These are phyloP conservation scores for Trametopsis cervina DNA, from an alignment of 768 basidiomycete species.

Conservation along the genomic window DNA sequence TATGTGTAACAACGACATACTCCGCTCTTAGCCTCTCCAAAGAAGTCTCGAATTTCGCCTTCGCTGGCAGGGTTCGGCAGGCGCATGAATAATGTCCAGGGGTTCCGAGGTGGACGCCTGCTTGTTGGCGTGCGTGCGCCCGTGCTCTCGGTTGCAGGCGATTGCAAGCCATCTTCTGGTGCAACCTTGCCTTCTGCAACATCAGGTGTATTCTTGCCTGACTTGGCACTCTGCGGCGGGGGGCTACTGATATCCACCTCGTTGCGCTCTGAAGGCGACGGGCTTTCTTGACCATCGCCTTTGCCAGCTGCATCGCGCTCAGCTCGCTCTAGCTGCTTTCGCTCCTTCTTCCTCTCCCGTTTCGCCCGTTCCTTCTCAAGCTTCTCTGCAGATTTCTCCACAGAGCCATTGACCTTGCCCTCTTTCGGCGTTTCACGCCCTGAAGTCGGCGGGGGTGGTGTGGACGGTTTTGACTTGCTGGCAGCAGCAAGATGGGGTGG, in stretches of 20 bases:
- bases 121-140: conserved; percentile 70
- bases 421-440: conserved; percentile 30
- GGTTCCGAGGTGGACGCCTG: conserved; percentile 56
- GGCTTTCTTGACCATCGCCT: conserved; percentile 24
- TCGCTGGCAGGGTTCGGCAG: conserved; percentile 50
- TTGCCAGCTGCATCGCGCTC: conserved; percentile 34
- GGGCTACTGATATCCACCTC: conserved; percentile 10
- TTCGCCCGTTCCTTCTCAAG: conserved; percentile 51
- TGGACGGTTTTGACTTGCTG: conserved; percentile 17
- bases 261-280: conserved; percentile 12
- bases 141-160: conserved; percentile 40
- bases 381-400: conserved; percentile 33
- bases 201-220: conserved; percentile 34
- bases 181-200: conserved; percentile 7
- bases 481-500: conserved; percentile 23
- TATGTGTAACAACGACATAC: conserved; percentile 33
- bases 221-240: conserved; percentile 19
- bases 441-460: conserved; percentile 24
- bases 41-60: conserved; percentile 67
- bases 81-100: conserved; percentile 84
- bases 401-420: conserved; percentile 30
- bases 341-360: conserved; percentile 58
- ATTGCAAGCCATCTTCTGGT: conserved; percentile 20
- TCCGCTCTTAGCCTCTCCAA: conserved; percentile 59
- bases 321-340: conserved; percentile 44